These are phyloP conservation scores for Aspergillus panamensis DNA, from an alignment of 495 filamentous ascomycete species.

Conservation along the genomic window DNA sequence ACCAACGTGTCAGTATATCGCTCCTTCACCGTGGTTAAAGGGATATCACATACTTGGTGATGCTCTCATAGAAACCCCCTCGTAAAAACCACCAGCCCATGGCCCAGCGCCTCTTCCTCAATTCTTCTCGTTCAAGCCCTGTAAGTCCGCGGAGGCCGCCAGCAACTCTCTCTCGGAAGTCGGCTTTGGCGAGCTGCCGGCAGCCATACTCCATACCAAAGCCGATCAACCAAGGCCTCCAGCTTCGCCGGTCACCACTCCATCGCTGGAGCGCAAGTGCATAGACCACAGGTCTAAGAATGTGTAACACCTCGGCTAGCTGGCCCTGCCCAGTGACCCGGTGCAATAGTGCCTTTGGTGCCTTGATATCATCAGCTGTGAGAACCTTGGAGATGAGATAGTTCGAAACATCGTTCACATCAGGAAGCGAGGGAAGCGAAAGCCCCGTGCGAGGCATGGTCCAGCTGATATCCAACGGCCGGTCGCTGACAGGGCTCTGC, in stretches of 20 bases:
- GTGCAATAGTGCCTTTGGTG: constrained; percentile 77
- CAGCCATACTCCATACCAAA: constrained; percentile 83
- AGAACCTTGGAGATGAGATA: constrained; percentile 90
- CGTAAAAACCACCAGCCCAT: constrained; percentile 94
- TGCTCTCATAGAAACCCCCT: constrained; percentile 91
- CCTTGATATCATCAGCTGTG: constrained; percentile 94
- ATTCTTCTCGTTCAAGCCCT: constrained; percentile 81
- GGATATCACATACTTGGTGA: constrained; percentile 63
- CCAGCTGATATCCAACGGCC: constrained; percentile 58
- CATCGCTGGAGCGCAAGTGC: constrained; percentile 76
- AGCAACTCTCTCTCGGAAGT: constrained; percentile 60
- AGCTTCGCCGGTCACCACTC: constrained; percentile 58
- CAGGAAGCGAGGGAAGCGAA: constrained; percentile 75
- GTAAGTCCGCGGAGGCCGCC: constrained; percentile 70
- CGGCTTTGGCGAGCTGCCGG: constrained; percentile 73
- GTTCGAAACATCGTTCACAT: constrained; percentile 70
- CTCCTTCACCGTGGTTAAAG: not conserved
- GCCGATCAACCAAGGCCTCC: constrained; percentile 89
- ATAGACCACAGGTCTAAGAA: constrained; percentile 84
- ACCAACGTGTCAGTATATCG: constrained; percentile 29
- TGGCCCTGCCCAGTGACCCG: constrained; percentile 64
- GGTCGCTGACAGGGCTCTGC: constrained; percentile 46
- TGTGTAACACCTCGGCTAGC: constrained; percentile 83
- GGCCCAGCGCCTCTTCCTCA: constrained; percentile 78
- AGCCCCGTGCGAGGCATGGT: constrained; percentile 94